phyloP scores from a whole-genome alignment of 2,329 filamentous ascomycete genomes.

The Nigrospora sphaerica region DNA sequence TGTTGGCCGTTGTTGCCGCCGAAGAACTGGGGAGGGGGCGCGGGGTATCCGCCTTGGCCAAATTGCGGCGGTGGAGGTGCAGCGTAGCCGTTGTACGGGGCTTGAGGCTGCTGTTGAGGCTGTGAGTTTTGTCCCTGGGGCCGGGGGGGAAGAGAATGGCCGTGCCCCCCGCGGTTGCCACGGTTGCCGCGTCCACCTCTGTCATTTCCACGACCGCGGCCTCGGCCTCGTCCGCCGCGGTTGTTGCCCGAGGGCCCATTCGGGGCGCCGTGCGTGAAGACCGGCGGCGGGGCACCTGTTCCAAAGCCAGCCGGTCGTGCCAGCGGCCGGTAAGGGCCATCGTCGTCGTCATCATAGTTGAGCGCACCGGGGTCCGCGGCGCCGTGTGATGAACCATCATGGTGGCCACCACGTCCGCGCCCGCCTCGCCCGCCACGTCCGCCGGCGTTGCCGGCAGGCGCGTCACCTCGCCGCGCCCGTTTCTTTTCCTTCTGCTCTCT shows the following conservation, averaged over 20 bases:
- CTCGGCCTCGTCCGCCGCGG: constrained; percentile 36
- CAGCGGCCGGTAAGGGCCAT: constrained; percentile 66
- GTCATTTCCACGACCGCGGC: constrained; percentile 26
- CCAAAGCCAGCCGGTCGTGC: constrained; percentile 59
- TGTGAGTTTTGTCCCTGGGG: constrained; percentile 23
- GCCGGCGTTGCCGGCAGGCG: constrained; percentile 24
- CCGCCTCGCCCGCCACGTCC: constrained; percentile 24
- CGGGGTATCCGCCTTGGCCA: constrained; percentile 21
- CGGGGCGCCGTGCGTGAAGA: constrained; percentile 25
- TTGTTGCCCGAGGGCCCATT: constrained; percentile 20
- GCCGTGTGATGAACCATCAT: constrained; percentile 23
- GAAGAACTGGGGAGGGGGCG: constrained; percentile 17
- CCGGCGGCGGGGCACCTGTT: constrained; percentile 34
- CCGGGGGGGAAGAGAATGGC: constrained; percentile 32
- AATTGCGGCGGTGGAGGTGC: constrained; percentile 20
- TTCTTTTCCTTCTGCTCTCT: constrained; percentile 61
- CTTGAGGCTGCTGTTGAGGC: constrained; percentile 23
- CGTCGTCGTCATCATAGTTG: constrained; percentile 59
- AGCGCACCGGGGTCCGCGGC: constrained; percentile 30
- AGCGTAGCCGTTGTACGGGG: constrained; percentile 12
- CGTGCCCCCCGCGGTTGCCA: constrained; percentile 35
- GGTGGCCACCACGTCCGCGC: not conserved
- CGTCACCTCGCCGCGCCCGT: constrained; percentile 31
- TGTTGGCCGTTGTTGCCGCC: constrained; percentile 28
- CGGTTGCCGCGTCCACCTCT: constrained; percentile 30